Base-by-base conservation (phyloP, 495 filamentous ascomycete genomes). In the Cudoniella acicularis region DNA sequence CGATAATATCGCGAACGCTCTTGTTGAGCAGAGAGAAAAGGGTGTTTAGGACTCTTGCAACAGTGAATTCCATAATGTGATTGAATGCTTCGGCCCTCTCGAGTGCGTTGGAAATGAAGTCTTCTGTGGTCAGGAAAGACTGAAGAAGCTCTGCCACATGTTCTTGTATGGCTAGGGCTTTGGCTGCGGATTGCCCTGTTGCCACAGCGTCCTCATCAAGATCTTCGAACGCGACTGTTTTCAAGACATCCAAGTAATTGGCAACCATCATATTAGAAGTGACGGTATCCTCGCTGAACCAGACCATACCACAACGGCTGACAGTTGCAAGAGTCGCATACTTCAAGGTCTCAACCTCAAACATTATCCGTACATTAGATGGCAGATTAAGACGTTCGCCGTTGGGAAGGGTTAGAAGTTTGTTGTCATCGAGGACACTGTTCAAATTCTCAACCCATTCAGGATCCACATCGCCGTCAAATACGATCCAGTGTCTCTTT, bases 361-460 rank as follows among this genome's bases (percentile, higher is more conserved):
- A 99, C 90, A 99, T 95, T 72, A 99, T 95, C 56, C 94, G 90
- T 21, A 99, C 94, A 69, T 99, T 99, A 0, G 89, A 64, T 9
- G 94, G 95, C 11, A 99, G 75, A 65, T 91, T 94, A 49, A 99
- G 84, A 77, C 94, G 93, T 73, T 99, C 94, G 69, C 94, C 94
- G 66, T 99, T 99, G 13, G 94, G 94, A 56, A 99, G 77, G 0
- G 94, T 99, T 20, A 99, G 78, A 11, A 99, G 79, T 70, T 97
- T 98, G 75, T 99, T 99, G 77, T 99, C 94, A 66, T 99, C 94
- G 42, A 99, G 81, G 52, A 99, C 94, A 80, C 90, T 96, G 86
- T 99, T 99, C 75, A 99, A 75, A 69, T 99, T 99, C 67, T 99
- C 94, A 65, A 99, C 94, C 94, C 94, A 99, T 67, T 97, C 95